Conservation (phyloP, 192 early-diverging fungal species). For the Coemansia interrupta region DNA sequence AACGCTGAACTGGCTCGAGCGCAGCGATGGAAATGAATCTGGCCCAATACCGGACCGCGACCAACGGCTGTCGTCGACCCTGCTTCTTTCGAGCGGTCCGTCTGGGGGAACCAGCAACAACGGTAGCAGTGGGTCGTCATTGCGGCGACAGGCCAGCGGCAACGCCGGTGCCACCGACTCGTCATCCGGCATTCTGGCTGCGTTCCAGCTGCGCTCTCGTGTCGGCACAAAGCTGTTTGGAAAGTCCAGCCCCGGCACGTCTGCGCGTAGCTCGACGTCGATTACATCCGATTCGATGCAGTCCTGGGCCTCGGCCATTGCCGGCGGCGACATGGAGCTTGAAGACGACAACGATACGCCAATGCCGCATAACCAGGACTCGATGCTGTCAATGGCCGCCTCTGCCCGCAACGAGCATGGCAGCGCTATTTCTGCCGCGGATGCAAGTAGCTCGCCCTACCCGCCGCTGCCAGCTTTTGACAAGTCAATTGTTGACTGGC, state of each 20-base stretch:
- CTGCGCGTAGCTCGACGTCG: slow-evolving; percentile 46
- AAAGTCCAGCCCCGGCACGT: slow-evolving; percentile 20
- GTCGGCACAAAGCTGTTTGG: slow-evolving; percentile 23
- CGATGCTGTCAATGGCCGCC: slow-evolving; percentile 9
- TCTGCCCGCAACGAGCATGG: neutral
- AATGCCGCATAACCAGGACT: slow-evolving; percentile 2
- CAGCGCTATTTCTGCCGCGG: neutral
- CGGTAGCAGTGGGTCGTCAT: slow-evolving; percentile 11
- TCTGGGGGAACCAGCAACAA: neutral
- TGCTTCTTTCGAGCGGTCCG: slow-evolving; percentile 1
- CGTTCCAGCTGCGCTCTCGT: slow-evolving; percentile 26
- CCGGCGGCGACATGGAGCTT: slow-evolving; percentile 22
- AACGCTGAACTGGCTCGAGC: slow-evolving; percentile 28
- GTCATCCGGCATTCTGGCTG: slow-evolving; percentile 30
- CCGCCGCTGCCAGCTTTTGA: slow-evolving; percentile 17
- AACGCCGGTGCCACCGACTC: slow-evolving; percentile 12
- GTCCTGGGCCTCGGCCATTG: slow-evolving; percentile 38
- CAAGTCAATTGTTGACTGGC: slow-evolving; percentile 39
- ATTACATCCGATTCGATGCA: slow-evolving; percentile 27
- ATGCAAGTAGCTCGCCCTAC: neutral
- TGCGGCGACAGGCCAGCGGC: slow-evolving; percentile 10
- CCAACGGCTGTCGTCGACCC: neutral
- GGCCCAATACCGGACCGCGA: neutral
- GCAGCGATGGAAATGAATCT: slow-evolving; percentile 3
- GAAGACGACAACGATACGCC: slow-evolving; percentile 13